These are phyloP conservation scores for Exophiala phaeomuriformis DNA, from an alignment of 2,329 filamentous ascomycete species.

Conservation along the genomic window DNA sequence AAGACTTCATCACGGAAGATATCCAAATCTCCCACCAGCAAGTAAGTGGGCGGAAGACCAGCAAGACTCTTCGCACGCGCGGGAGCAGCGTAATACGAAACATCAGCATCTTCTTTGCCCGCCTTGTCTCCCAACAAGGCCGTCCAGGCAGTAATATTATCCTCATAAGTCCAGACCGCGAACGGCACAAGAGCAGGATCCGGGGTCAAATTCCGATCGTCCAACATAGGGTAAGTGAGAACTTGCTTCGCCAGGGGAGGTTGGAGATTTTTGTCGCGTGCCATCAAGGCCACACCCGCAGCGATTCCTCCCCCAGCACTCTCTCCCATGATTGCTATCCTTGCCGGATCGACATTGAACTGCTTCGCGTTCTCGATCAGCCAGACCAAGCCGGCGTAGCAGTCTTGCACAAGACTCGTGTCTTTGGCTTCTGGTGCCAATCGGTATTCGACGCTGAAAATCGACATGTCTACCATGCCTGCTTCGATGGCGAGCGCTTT, in stretches of 20 bases:
- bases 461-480: constrained; percentile 19
- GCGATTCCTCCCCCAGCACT: constrained; percentile 42
- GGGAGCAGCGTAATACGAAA: constrained; percentile 34
- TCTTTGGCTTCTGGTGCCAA: constrained; percentile 27
- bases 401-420: constrained; percentile 27
- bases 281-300: constrained; percentile 35
- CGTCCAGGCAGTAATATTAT: constrained; percentile 40
- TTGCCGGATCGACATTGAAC: constrained; percentile 37
- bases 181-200: constrained; percentile 32
- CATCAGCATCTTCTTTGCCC: constrained; percentile 27
- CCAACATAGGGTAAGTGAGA: constrained; percentile 44
- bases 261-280: constrained; percentile 30
- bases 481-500: constrained; percentile 18
- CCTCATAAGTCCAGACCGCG: constrained; percentile 34
- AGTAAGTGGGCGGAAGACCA: constrained; percentile 39
- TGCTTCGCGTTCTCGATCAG: constrained; percentile 34
- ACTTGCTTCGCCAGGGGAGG: constrained; percentile 37
- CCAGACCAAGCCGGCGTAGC: constrained; percentile 33
- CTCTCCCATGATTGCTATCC: constrained; percentile 39
- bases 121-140: constrained; percentile 31
- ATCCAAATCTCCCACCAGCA: constrained; percentile 41
- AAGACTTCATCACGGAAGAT: constrained; percentile 39
- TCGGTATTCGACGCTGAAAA: constrained; percentile 29
- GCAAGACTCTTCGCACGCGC: constrained; percentile 33
- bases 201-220: constrained; percentile 36